Base-by-base conservation (phyloP, 1,284 basidiomycete genomes). In the Leccinum fuscescens region DNA sequence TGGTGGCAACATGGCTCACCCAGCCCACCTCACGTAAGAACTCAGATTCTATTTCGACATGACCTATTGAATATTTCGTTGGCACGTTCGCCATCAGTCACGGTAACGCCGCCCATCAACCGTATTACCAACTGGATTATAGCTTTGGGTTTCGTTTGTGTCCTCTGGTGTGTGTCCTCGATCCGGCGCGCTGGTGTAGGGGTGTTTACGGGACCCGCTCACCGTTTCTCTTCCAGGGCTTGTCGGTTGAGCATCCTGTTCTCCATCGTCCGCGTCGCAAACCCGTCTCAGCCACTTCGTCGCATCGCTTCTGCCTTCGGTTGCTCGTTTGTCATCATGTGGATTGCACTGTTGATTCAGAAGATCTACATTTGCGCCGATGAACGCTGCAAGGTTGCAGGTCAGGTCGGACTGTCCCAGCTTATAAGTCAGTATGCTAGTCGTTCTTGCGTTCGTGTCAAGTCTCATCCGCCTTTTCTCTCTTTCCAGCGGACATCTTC, bases 231-330 rank as follows among this genome's bases (percentile, higher is more conserved):
- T 6, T 4, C 1, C 27, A 74, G 69, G 69, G 56, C 58, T 14
- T 69, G 64, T 56, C 66, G 72, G 14, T 54, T 53, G 22, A 71
- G 71, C 42, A 66, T 71, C 44, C 48, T 73, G 42, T 20, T 66
- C 29, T 72, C 69, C 20, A 56, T 72, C 54, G 27, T 72, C 17
- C 68, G 64, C 29, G 15, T 24, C 22, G 22, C 22, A 24, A 24
- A 24, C 22, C 22, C 22, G 22, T 24, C 22, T 24, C 22, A 24
- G 22, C 22, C 22, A 24, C 15, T 65, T 14, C 58, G 58, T 6
- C 61, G 60, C n/a, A 31, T 63, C 29, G 33, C 53, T 1, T 57
- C 31, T 50, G 5, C 60, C 8, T 50, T 69, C 27, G 60, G 61
- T 29, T 56, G 48, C 37, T 61, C 61, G 3, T 74, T 73, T 27